Conservation (phyloP, 139 green algal genomes). For the Tetraselmis striata region DNA sequence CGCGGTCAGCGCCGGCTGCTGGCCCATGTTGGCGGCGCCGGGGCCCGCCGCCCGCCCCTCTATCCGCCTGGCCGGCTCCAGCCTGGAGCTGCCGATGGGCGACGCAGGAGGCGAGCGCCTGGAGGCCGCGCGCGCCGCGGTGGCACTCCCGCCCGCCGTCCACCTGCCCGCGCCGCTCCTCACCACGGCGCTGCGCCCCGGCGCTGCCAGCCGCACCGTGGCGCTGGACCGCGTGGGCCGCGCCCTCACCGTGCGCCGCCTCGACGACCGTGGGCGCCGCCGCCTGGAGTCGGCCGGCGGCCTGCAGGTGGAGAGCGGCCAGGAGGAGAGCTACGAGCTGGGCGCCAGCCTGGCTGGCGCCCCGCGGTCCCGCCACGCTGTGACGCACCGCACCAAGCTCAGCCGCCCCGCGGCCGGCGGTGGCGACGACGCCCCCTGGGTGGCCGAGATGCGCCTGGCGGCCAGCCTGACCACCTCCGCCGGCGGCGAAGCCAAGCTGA, state of each 20-base stretch:
- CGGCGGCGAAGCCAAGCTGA: background rate
- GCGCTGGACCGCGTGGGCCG: background rate
- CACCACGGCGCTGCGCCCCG: background rate
- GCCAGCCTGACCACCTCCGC: background rate
- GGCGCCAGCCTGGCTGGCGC: background rate
- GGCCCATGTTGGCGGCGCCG: conserved; percentile 6
- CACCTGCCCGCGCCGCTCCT: background rate
- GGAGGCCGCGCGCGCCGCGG: background rate
- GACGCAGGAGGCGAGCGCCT: background rate
- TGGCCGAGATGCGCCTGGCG: background rate
- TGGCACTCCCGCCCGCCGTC: background rate
- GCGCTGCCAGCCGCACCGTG: background rate
- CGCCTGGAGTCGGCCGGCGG: background rate
- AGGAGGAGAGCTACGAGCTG: background rate
- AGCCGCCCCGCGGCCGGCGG: too few species aligned
- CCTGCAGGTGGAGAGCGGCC: background rate
- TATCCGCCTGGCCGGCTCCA: background rate
- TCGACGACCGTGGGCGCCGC: background rate
- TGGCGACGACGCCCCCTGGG: too few species aligned
- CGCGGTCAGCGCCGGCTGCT: conserved; percentile 12
- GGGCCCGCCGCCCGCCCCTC: background rate
- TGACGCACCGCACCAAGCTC: background rate
- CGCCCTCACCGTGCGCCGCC: background rate
- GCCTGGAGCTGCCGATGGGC: background rate
- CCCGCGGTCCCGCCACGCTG: background rate